Percentiles rank a stretch among this genome's conserved stretches.
These are phyloP conservation scores for Dentipellis fragilis DNA, from an alignment of 768 basidiomycete genomes.

Conservation along the genomic window DNA sequence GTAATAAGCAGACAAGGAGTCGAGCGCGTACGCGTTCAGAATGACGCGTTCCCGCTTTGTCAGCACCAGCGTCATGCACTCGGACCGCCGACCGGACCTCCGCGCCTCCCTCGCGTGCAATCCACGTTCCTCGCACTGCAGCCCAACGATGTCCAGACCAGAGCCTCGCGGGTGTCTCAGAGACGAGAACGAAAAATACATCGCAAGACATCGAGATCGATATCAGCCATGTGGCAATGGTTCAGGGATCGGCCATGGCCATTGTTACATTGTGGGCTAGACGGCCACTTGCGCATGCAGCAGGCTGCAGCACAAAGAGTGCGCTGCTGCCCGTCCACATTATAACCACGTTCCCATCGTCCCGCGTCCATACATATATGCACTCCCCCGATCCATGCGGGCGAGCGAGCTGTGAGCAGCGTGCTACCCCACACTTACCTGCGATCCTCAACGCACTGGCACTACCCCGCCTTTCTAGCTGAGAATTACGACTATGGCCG, in stretches of 20 bases:
- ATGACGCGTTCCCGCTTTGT: no score
- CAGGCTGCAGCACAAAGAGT: neutral
- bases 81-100: no score
- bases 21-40: neutral
- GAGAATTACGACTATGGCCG: neutral
- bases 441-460: neutral
- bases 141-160: no score
- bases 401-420: neutral
- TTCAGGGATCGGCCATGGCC: no score
- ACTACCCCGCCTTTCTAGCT: neutral
- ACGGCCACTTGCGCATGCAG: neutral
- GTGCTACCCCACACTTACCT: neutral
- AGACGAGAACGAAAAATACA: no score
- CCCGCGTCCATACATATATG: neutral
- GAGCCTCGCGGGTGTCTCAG: no score
- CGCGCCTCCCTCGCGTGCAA: no score
- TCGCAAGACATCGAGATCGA: no score
- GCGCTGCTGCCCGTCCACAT: neutral
- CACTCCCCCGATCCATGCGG: neutral
- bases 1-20: neutral
- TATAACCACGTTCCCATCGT: neutral
- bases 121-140: no score
- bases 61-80: no score
- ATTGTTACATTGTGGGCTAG: no score
- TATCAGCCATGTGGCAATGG: no score